Conservation (phyloP, 805 yeast genomes). For the Candida cerambycidarum region DNA sequence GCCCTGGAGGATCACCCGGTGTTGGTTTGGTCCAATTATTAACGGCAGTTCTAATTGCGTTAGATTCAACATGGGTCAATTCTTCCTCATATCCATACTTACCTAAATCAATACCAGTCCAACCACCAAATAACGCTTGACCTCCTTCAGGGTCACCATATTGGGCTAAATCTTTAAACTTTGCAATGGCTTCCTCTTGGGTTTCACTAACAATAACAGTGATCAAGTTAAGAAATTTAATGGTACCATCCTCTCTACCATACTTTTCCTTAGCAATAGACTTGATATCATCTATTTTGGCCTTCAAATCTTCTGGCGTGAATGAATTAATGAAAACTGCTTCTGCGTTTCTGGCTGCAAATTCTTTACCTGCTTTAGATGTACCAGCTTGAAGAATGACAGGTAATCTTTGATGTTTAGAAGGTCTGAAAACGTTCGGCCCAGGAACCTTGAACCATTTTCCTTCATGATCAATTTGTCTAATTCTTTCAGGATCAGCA, state of each 20-base stretch:
- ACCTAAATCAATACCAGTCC: conserved; percentile 43
- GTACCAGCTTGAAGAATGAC: conserved; percentile 47
- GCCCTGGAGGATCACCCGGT: conserved; percentile 23
- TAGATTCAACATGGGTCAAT: conserved; percentile 27
- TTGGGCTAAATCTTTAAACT: conserved; percentile 30
- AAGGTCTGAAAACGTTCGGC: conserved; percentile 42
- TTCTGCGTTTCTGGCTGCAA: conserved; percentile 46
- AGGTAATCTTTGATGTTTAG: conserved; percentile 42
- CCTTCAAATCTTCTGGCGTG: conserved; percentile 29
- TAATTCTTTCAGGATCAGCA: conserved; percentile 38
- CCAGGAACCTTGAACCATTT: conserved; percentile 43
- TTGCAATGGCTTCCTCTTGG: conserved; percentile 40
- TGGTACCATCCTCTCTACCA: conserved; percentile 32
- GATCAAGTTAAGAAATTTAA: conserved; percentile 37
- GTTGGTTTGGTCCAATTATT: conserved; percentile 32
- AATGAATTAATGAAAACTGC: conserved; percentile 35
- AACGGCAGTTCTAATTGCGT: conserved; percentile 31
- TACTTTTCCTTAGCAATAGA: conserved; percentile 28
- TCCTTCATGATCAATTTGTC: conserved; percentile 44
- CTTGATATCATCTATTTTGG: conserved; percentile 31
- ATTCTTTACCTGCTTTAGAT: conserved; percentile 39
- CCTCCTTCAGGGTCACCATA: conserved; percentile 42
- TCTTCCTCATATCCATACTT: conserved; percentile 33
- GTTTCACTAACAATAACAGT: conserved; percentile 41
- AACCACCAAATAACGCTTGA: conserved; percentile 39